Evolutionary conservation across 331 rosid species (phyloP).

Genomic region (Saraca asoca): DNA sequence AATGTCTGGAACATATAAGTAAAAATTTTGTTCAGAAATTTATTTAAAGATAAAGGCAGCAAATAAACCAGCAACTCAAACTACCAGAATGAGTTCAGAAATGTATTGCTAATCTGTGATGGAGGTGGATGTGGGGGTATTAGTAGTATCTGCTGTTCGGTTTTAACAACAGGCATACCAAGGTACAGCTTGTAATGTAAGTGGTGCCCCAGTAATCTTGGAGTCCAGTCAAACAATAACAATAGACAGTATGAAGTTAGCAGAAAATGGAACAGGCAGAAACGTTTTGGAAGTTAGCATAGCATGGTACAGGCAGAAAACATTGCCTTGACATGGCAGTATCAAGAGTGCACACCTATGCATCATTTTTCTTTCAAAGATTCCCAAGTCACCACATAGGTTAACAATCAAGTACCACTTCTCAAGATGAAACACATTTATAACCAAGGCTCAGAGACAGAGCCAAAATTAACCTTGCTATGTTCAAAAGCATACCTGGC

Average conservation of each 20-base stretch:
- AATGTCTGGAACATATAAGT: not conserved
- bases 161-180: conserved; percentile 13
- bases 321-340: not conserved
- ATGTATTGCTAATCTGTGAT: conserved; percentile 25
- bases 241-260: not conserved
- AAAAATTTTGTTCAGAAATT: conserved; percentile 8
- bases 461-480: conserved; percentile 4
- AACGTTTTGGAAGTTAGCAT: too few species aligned
- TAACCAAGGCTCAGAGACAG: conserved; percentile 23
- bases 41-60: conserved; percentile 3
- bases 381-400: not conserved
- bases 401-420: conserved; percentile 15
- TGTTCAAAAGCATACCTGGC: conserved; percentile 57
- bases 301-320: too few species aligned
- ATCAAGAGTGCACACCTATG: conserved; percentile 7
- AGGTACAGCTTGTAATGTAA: not conserved
- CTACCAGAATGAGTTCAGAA: conserved; percentile 17
- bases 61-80: conserved; percentile 15
- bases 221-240: not conserved
- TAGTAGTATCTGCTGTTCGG: not conserved
- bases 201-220: conserved; percentile 7
- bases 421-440: not conserved
- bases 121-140: conserved; percentile 8
- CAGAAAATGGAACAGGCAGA: too few species aligned
- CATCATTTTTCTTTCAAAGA: conserved; percentile 11